Evolutionary conservation across 1,139 yeast genomes (phyloP).

Genomic region (Protomyces gravidus): DNA sequence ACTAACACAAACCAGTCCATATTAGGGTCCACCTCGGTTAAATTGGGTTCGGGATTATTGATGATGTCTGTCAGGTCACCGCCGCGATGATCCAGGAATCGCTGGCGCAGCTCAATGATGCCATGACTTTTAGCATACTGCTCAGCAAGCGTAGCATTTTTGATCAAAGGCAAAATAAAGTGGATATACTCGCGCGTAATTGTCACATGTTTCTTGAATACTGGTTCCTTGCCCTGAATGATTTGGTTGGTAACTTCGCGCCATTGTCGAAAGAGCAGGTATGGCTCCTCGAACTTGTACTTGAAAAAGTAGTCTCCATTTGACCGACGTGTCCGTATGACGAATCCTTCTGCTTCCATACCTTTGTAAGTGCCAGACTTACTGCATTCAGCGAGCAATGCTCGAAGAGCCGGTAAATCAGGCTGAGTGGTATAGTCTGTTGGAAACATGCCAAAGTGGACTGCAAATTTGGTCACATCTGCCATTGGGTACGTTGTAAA

Average conservation of each 20-base stretch:
- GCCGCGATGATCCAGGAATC: conserved; percentile 51
- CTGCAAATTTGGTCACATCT: conserved; percentile 58
- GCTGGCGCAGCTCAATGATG: conserved; percentile 64
- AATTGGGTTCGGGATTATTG: conserved; percentile 1
- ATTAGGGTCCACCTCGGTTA: background rate
- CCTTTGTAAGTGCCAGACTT: conserved; percentile 67
- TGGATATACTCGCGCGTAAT: conserved; percentile 65
- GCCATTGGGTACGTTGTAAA: conserved; percentile 65
- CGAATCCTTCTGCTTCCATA: conserved; percentile 88
- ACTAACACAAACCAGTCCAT: conserved; percentile 55
- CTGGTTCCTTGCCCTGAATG: conserved; percentile 46
- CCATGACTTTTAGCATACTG: conserved; percentile 60
- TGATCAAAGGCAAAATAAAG: conserved; percentile 46
- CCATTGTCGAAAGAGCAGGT: conserved; percentile 81
- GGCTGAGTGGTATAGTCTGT: conserved; percentile 46
- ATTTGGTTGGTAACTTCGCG: conserved; percentile 74
- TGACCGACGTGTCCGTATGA: conserved; percentile 56
- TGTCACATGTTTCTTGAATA: conserved; percentile 51
- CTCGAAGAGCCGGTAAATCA: conserved; percentile 46
- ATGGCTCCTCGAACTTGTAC: conserved; percentile 93
- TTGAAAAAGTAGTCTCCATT: conserved; percentile 63
- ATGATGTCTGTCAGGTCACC: conserved; percentile 47
- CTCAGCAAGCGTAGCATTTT: conserved; percentile 47
- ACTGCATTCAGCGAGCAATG: conserved; percentile 55
- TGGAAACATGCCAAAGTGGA: conserved; percentile 60